Conservation (phyloP, 148 eudicot genomes). For the Persicaria tinctoria region DNA sequence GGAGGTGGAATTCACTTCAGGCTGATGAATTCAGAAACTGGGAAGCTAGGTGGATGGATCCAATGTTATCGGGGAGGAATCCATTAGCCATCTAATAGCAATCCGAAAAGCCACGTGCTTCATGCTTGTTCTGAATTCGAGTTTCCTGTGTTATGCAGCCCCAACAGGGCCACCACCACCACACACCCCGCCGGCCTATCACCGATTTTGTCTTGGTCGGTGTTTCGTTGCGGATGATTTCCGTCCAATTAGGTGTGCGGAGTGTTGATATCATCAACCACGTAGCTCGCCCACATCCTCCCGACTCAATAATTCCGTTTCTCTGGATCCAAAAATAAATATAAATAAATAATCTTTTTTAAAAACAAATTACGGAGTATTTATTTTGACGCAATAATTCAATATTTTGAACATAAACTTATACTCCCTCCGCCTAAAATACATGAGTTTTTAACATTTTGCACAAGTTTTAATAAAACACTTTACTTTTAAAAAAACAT, state of each 20-base stretch:
- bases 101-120: constrained; percentile 12
- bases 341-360: too few relatives aligned
- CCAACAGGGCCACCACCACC: too few relatives aligned
- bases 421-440: too few relatives aligned
- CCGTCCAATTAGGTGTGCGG: not conserved
- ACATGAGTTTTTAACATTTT: too few relatives aligned
- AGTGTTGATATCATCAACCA: not conserved
- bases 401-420: too few relatives aligned
- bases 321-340: not conserved
- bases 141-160: constrained; percentile 1
- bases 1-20: too few relatives aligned
- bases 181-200: constrained; percentile 7
- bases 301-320: constrained; percentile 1
- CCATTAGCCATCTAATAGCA: not conserved
- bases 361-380: too few relatives aligned
- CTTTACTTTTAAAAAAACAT: too few relatives aligned
- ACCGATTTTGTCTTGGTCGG: not conserved
- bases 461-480: too few relatives aligned
- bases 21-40: not conserved
- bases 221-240: not conserved
- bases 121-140: not conserved
- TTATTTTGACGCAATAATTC: too few relatives aligned
- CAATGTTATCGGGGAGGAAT: not conserved
- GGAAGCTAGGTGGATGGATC: not conserved
- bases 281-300: not conserved